phyloP scores from a whole-genome alignment of 2,329 filamentous ascomycete genomes.

The Davidsoniella neocaledoniae region DNA sequence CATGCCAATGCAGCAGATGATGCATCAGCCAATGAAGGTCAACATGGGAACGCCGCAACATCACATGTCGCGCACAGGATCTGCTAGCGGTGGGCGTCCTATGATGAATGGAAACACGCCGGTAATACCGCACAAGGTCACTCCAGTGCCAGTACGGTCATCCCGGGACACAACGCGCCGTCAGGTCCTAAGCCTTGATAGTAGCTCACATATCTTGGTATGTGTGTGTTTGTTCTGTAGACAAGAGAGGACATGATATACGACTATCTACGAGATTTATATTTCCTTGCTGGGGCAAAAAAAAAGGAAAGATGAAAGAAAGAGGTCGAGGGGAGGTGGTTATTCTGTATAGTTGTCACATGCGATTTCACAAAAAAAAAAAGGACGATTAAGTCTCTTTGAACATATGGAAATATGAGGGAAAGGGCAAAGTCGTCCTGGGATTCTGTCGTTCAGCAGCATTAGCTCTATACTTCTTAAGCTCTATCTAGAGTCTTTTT shows the following conservation, averaged over 20 bases:
- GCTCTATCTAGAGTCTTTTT: not conserved
- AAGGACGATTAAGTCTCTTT: not conserved
- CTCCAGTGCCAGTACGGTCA: conserved; percentile 27
- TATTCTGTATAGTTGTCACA: not conserved
- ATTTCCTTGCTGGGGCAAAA: not conserved
- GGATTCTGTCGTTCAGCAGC: too few relatives aligned
- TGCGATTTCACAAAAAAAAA: not conserved
- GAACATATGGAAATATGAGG: not conserved
- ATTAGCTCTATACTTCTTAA: not conserved
- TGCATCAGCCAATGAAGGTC: not conserved
- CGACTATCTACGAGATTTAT: too few relatives aligned
- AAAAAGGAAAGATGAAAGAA: not conserved
- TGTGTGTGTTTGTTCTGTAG: not conserved
- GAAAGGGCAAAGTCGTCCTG: not conserved
- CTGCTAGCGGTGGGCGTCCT: not conserved
- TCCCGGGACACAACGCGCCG: conserved; percentile 17
- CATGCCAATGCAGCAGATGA: not conserved
- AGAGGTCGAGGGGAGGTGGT: not conserved
- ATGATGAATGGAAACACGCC: conserved; percentile 11
- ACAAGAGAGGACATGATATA: not conserved
- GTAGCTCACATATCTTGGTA: not conserved
- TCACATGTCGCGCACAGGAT: not conserved
- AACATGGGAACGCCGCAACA: not conserved
- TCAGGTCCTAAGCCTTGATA: not conserved
- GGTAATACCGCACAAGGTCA: conserved; percentile 25